These are phyloP conservation scores for Favolaschia claudopus DNA, from an alignment of 768 basidiomycete genomes.

Conservation along the genomic window DNA sequence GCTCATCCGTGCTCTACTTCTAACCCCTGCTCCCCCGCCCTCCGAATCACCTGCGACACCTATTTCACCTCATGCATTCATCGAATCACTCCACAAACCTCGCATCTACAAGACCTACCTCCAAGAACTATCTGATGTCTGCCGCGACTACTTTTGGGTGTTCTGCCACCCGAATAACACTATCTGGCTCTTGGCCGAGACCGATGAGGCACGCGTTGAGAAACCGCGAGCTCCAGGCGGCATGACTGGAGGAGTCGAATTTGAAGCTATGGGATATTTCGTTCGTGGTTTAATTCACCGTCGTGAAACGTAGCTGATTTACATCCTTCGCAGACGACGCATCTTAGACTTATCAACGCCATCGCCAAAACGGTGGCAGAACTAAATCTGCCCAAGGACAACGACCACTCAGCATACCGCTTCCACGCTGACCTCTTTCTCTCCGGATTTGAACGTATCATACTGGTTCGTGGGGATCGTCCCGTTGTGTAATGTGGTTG, in stretches of 20 bases:
- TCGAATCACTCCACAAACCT: slow-evolving; percentile 71
- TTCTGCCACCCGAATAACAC: slow-evolving; percentile 96
- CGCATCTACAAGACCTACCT: slow-evolving; percentile 85
- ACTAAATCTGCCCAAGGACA: slow-evolving; percentile 68
- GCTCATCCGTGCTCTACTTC: slow-evolving; percentile 76
- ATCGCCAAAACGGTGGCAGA: slow-evolving; percentile 72
- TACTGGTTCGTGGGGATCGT: slow-evolving; percentile 66
- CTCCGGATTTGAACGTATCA: slow-evolving; percentile 90
- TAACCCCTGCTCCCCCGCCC: slow-evolving; percentile 73
- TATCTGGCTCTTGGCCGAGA: slow-evolving; percentile 86
- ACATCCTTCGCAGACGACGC: slow-evolving; percentile 68
- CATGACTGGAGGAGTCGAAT: slow-evolving; percentile 98
- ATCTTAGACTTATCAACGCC: slow-evolving; percentile 87
- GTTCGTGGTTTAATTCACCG: slow-evolving; percentile 56
- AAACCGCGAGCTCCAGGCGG: slow-evolving; percentile 94
- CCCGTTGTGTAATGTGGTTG: neutral
- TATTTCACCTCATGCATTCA: slow-evolving; percentile 82
- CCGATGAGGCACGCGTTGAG: slow-evolving; percentile 86
- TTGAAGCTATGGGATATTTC: slow-evolving; percentile 95
- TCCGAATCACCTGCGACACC: slow-evolving; percentile 67
- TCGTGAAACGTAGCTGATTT: neutral
- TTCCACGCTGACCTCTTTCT: slow-evolving; percentile 90
- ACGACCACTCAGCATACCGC: slow-evolving; percentile 78
- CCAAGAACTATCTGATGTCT: slow-evolving; percentile 86
- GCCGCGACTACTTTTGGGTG: slow-evolving; percentile 95